A percentile compares a stretch with the other conserved stretches of the same genome.
phyloP scores from a whole-genome alignment of 768 basidiomycete genomes.

The Nidularia sp. region DNA sequence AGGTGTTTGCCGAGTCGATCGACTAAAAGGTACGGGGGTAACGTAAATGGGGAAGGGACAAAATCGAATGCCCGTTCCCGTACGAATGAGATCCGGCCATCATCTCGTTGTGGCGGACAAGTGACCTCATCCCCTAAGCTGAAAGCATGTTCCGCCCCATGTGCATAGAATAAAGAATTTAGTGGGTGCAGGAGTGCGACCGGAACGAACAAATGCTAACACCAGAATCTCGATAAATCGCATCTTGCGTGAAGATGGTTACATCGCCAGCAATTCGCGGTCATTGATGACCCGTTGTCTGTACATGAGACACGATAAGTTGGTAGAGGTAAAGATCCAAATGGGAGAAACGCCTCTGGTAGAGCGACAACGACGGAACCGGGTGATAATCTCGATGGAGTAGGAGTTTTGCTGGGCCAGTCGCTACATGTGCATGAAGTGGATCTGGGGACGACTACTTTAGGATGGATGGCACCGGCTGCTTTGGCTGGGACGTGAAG shows the following conservation, averaged over 20 bases:
- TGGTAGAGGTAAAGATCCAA: too few species aligned
- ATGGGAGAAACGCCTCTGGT: background rate
- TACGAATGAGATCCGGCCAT: constrained; percentile 19
- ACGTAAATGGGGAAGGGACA: constrained; percentile 9
- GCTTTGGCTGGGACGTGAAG: background rate
- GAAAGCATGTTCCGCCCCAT: constrained; percentile 9
- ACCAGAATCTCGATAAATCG: too few species aligned
- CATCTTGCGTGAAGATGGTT: too few species aligned
- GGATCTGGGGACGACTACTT: constrained; percentile 7
- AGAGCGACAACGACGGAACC: constrained; percentile 8
- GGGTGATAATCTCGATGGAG: constrained; percentile 4
- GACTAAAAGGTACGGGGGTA: constrained; percentile 11
- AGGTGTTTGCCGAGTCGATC: constrained; percentile 21
- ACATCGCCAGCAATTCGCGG: too few species aligned
- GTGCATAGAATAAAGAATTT: background rate
- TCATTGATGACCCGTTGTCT: too few species aligned
- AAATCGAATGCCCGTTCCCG: constrained; percentile 6
- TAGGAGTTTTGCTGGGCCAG: background rate
- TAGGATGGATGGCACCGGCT: constrained; percentile 7
- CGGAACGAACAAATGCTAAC: too few species aligned
- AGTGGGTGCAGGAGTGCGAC: constrained; percentile 1
- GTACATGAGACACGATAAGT: too few species aligned
- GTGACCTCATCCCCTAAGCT: constrained; percentile 8
- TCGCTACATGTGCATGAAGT: too few species aligned
- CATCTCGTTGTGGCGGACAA: constrained; percentile 3